Base-by-base conservation (phyloP, 2,329 filamentous ascomycete species). In the Cercospora sp. region DNA sequence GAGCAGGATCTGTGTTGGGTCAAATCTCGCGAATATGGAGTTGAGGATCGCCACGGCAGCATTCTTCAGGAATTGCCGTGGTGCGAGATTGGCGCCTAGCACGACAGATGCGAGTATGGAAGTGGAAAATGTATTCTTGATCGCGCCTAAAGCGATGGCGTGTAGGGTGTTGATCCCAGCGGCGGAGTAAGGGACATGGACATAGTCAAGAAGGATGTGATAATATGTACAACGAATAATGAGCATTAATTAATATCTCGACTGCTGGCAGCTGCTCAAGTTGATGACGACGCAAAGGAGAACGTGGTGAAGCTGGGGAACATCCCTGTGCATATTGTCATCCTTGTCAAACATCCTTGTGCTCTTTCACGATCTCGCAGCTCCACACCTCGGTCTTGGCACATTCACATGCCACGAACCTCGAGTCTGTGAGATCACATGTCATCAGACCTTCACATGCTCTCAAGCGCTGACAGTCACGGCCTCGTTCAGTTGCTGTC, bases 21-120 rank as follows among this genome's bases (percentile, higher is more conserved):
- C 67, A 58, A 66, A 74, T 59, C 67, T 74, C 43, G 72, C 72
- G 5, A 55, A 69, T 12, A 69, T 74, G 67, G 72, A 73, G 61
- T 24, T 73, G 26, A 68, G 69, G n/a, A 61, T 69, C 10, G 67
- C 69, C 3, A 64, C 67, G 8, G 70, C 71, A 3, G 53, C 61
- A 6, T 74, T 74, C 53, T 74, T 72, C 63, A 66, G 71, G 12
- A 59, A 64, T 13, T 73, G 66, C 40, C 58, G 60, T 28, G 69
- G 64, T 40, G 69, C 71, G 4, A 66, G 34, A 10, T 13, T 74
- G 51, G 59, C 68, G n/a, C 40, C 63, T 12, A 55, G 66, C 26
- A 72, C 65, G 45, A 73, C 71, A 10, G 16, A 53, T 8, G 66
- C 69, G 66, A 69, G 66, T 32, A 74, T 74, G 71, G 61, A 72